Evolutionary conservation across 352 stramenopile genomes (phyloP), one percentile per base, ranked within the genome.

Genomic region (Pythium utonaiense): DNA sequence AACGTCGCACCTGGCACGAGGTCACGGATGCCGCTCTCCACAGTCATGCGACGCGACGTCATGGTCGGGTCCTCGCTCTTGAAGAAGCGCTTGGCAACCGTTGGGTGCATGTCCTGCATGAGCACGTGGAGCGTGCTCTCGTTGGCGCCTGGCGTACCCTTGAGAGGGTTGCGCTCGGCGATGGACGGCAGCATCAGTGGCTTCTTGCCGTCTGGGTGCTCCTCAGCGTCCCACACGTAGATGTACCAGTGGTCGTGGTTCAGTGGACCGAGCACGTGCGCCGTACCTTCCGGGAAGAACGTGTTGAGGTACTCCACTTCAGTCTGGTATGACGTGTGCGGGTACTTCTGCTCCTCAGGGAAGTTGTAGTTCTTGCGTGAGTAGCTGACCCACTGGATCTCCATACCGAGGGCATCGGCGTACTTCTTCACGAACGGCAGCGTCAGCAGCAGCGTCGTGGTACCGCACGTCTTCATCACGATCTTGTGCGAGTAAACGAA

Each of bases 391-490:
- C 96, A 99, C 72, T 99, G 95, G 60, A 99, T 95, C 63, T 98
- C 89, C 17, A 99, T 77, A 6, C 93, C 96, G 12, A 98, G 83
- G 62, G 72, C 71, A 50, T 91, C 69, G 28, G 82, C 77, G 55
- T 83, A 90, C 45, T 92, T 76, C 53, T 96, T 76, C 53, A 98
- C 79, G 49, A 88, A 90, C 16, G 81, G 80, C 54, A 98, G 70
- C 64, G 78, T 94, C 63, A 96, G 91, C 38, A 99, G 85, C 50
- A 99, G 86, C 50, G 97, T 99, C 13, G 97, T 99, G 6, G 97
- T 99, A 48, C 98, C 98, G 76, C 98, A 99, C 33, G 98, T 99
- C 83, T 99, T 99, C 65, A 99, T 94, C 22, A 99, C 95, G 40
- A 99, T 76, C 76, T 99, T 99, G 86, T 98, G 93, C 8, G 95